A percentile compares a stretch with the other conserved stretches of the same genome.
Evolutionary conservation across 805 yeast genomes (phyloP).

Genomic region (Wickerhamomyces kurtzmanii): DNA sequence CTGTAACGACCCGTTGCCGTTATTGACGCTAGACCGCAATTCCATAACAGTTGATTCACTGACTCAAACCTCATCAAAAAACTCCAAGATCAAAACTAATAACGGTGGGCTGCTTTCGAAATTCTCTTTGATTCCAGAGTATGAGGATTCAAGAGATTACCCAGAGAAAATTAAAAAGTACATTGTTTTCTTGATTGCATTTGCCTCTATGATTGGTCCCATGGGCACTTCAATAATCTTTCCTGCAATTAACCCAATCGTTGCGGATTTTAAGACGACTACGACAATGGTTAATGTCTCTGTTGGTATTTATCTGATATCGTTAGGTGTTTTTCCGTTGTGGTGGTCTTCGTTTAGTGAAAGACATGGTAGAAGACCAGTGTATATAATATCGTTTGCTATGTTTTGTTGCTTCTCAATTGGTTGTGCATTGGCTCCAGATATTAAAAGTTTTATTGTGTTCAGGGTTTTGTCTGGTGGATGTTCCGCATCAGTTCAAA

Average conservation of each 20-base stretch:
- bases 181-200: constrained; percentile 58
- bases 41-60: too few species aligned
- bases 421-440: constrained; percentile 61
- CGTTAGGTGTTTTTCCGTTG: constrained; percentile 72
- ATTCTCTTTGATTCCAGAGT: constrained; percentile 53
- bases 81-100: constrained; percentile 23
- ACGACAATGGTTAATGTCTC: constrained; percentile 61
- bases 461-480: constrained; percentile 72
- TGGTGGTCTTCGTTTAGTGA: constrained; percentile 89
- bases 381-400: constrained; percentile 59
- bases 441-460: constrained; percentile 51
- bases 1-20: too few species aligned
- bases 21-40: too few species aligned
- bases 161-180: constrained; percentile 36
- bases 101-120: constrained; percentile 51
- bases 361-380: constrained; percentile 61
- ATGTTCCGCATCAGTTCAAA: constrained; percentile 75
- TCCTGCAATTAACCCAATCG: constrained; percentile 64
- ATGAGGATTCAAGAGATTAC: constrained; percentile 60
- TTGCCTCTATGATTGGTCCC: constrained; percentile 75
- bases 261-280: constrained; percentile 42
- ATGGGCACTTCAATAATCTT: constrained; percentile 81
- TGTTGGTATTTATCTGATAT: constrained; percentile 67
- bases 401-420: constrained; percentile 57
- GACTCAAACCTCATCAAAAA: neutral